A percentile compares a stretch with the other conserved stretches of the same genome.
These are phyloP conservation scores for Vaccinium myrtillus DNA, from an alignment of 148 eudicot species.

Conservation along the genomic window DNA sequence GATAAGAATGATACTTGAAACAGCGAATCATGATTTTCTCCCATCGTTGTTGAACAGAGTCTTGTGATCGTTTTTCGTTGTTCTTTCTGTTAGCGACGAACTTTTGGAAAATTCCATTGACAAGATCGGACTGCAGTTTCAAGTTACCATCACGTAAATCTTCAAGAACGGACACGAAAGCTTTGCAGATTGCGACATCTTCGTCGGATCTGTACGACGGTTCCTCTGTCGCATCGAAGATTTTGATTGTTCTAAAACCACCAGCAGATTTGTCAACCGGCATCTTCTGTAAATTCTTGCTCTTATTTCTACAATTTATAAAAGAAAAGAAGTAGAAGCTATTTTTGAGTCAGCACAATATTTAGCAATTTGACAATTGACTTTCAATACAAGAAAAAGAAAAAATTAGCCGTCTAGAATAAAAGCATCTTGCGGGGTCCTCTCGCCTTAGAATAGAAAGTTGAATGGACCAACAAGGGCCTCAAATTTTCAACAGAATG, in stretches of 20 bases:
- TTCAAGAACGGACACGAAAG: background rate
- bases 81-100: background rate
- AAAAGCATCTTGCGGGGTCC: background rate
- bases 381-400: background rate
- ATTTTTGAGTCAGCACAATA: background rate
- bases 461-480: background rate
- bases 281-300: background rate
- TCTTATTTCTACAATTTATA: background rate
- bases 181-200: background rate
- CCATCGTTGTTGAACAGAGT: background rate
- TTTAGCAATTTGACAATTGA: background rate
- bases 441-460: background rate
- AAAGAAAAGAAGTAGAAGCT: background rate
- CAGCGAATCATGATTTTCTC: slow-evolving; percentile 1
- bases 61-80: background rate
- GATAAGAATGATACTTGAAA: background rate
- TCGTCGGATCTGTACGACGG: background rate
- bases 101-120: background rate
- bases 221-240: background rate
- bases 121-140: background rate
- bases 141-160: background rate
- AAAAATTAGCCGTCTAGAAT: background rate
- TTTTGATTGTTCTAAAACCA: background rate
- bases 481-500: background rate
- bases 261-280: background rate